These are phyloP conservation scores for Pseudogymnoascus sp. DNA, from an alignment of 2,329 filamentous ascomycete species.

Conservation along the genomic window DNA sequence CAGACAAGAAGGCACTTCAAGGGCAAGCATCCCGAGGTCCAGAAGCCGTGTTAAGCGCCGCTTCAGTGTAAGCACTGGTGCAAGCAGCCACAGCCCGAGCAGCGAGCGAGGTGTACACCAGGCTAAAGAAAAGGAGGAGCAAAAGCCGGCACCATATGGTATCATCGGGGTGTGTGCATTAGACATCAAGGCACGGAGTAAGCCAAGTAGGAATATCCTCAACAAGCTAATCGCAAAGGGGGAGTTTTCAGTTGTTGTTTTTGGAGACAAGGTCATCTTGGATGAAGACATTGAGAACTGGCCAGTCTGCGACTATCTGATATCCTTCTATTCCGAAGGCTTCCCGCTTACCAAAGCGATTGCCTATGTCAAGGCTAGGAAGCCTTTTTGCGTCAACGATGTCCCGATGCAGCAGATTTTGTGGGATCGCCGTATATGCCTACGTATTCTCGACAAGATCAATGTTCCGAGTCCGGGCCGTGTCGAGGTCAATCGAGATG, in stretches of 20 bases:
- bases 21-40: constrained; percentile 45
- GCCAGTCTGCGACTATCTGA: constrained; percentile 86
- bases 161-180: constrained; percentile 90
- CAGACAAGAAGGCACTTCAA: constrained; percentile 25
- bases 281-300: constrained; percentile 96
- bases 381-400: constrained; percentile 96
- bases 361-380: constrained; percentile 83
- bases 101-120: constrained; percentile 51
- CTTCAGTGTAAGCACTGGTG: constrained; percentile 68
- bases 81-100: constrained; percentile 71
- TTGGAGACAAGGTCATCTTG: constrained; percentile 96
- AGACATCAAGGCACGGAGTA: constrained; percentile 91
- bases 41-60: constrained; percentile 63
- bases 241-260: constrained; percentile 94
- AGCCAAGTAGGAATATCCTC: constrained; percentile 91
- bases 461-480: constrained; percentile 81
- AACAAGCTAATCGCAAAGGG: constrained; percentile 82
- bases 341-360: constrained; percentile 97
- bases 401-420: constrained; percentile 94
- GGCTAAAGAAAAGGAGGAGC: constrained; percentile 48
- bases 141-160: constrained; percentile 51
- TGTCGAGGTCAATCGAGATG: constrained; percentile 86
- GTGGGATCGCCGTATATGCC: constrained; percentile 88
- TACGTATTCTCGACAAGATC: constrained; percentile 80
- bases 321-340: constrained; percentile 96